phyloP scores from a whole-genome alignment of 306 rosid genomes.

The Trifolium fragiferum region DNA sequence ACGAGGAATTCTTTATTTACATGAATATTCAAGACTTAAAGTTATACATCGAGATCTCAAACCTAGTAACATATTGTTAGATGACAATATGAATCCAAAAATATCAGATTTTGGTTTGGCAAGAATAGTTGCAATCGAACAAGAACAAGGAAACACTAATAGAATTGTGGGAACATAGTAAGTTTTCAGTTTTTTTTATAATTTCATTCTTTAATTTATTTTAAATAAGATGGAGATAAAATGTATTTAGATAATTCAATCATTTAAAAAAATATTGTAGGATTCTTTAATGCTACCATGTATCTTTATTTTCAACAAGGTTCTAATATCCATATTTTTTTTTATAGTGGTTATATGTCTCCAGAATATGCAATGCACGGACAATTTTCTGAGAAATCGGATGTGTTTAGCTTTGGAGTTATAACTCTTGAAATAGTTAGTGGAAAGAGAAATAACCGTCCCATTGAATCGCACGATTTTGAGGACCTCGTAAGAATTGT shows the following conservation, averaged over 20 bases:
- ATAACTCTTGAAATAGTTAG: conserved; percentile 46
- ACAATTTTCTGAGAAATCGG: conserved; percentile 41
- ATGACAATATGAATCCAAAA: conserved; percentile 48
- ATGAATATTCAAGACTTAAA: conserved; percentile 55
- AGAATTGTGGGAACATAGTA: conserved; percentile 58
- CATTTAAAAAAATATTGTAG: neutral
- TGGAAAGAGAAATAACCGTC: conserved; percentile 31
- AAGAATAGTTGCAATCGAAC: conserved; percentile 39
- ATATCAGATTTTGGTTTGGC: conserved; percentile 62
- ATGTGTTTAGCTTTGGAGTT: conserved; percentile 51
- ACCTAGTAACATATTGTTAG: conserved; percentile 51
- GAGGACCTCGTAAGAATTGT: conserved; percentile 38
- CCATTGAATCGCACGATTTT: conserved; percentile 14
- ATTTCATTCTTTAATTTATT: neutral
- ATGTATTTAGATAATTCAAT: neutral
- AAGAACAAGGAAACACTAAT: conserved; percentile 40
- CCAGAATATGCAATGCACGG: conserved; percentile 48
- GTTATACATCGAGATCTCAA: conserved; percentile 58
- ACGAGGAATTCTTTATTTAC: conserved; percentile 54
- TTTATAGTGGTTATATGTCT: conserved; percentile 49
- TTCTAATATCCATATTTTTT: conserved; percentile 7
- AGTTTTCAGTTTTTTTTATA: conserved; percentile 20
- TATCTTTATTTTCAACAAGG: too few relatives aligned
- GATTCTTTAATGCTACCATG: too few relatives aligned
- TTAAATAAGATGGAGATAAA: neutral